Percentiles rank a stretch among this genome's conserved stretches.
Conservation (phyloP, 768 basidiomycete species). For the Phallus indusiatus region DNA sequence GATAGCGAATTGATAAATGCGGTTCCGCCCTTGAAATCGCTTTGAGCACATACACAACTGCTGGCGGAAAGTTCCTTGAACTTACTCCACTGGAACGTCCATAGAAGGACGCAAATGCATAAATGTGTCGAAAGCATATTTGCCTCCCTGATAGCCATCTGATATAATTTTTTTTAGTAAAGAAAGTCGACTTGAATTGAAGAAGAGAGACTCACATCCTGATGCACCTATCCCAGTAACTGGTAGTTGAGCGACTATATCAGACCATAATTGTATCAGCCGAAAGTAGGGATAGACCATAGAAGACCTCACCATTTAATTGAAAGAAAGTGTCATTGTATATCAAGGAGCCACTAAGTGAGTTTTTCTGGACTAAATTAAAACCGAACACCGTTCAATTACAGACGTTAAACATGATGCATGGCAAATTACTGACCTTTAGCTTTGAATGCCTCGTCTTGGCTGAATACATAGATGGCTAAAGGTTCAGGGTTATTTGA, state of each 20-base stretch:
- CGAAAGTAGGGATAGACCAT: slow-evolving; percentile 31
- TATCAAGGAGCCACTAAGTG: slow-evolving; percentile 62
- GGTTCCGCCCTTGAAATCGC: slow-evolving; percentile 34
- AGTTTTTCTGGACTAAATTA: slow-evolving; percentile 51
- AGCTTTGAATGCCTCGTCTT: slow-evolving; percentile 45
- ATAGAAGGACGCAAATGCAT: slow-evolving; percentile 59
- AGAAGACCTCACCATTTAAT: slow-evolving; percentile 34
- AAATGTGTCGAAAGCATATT: slow-evolving; percentile 68
- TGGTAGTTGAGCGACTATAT: slow-evolving; percentile 49
- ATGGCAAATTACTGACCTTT: slow-evolving; percentile 35
- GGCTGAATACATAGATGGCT: slow-evolving; percentile 71
- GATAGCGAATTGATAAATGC: slow-evolving; percentile 43
- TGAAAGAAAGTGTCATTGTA: slow-evolving; percentile 65
- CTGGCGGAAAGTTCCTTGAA: not conserved
- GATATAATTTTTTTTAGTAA: not conserved
- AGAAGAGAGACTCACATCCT: slow-evolving; percentile 43
- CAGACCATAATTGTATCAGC: slow-evolving; percentile 39
- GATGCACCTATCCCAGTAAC: slow-evolving; percentile 68
- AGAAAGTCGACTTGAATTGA: slow-evolving; percentile 1
- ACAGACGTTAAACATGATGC: not conserved
- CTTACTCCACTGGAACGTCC: slow-evolving; percentile 32
- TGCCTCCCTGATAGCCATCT: slow-evolving; percentile 67
- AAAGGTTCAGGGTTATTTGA: slow-evolving; percentile 57
- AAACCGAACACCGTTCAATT: too few species aligned
- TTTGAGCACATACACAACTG: not conserved